Evolutionary conservation across 1,284 basidiomycete genomes (phyloP), one percentile per base, ranked within the genome.

Genomic region (Lentinula novae-zelandiae): DNA sequence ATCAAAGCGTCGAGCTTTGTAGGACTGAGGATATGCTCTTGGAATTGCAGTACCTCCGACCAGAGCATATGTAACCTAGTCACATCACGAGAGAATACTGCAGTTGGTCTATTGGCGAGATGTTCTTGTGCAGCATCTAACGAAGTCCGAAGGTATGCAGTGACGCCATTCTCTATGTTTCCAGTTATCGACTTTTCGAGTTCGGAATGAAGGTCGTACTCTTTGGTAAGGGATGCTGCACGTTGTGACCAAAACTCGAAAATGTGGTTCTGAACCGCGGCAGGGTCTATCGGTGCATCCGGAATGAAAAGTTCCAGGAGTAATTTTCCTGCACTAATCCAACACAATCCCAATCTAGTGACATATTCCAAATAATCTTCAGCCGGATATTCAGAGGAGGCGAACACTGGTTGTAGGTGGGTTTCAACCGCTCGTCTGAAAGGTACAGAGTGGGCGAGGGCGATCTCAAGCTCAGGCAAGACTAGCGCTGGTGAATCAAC

Each of bases 281-380:
- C 85, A 8, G 96, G 96, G 71, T 99, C 97, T 58, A 98, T 76
- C 1, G 96, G 94, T 3, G 88, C 77, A 69, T 93, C 85, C 0
- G 97, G 95, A 53, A 98, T 80, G 70, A 91, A 92, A n/a, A 96
- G 79, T 1, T 85, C 77, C 15, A 93, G 70, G 34, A 92, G 72
- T 57, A 84, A 67, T 34, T 78, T 77, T 52, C 87, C 83, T 33
- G 93, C 70, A 0, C 79, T 81, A 48, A 95, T 76, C 87, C 89
- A 97, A 52, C 75, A 83, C 59, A 72, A 70, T 5, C 87, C 90
- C 12, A 89, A 67, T 60, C 64, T 57, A 60, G 62, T 61, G 61
- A 63, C 63, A 13, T 55, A 33, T 15, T 40, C 33, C 27, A 9
- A 5, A 15, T n/a, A 6, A 2, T 20, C 12, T 12, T 56, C 53